Evolutionary conservation across 2,329 filamentous ascomycete genomes (phyloP), one percentile per base, ranked within the genome.

Genomic region (Fusarium concolor): DNA sequence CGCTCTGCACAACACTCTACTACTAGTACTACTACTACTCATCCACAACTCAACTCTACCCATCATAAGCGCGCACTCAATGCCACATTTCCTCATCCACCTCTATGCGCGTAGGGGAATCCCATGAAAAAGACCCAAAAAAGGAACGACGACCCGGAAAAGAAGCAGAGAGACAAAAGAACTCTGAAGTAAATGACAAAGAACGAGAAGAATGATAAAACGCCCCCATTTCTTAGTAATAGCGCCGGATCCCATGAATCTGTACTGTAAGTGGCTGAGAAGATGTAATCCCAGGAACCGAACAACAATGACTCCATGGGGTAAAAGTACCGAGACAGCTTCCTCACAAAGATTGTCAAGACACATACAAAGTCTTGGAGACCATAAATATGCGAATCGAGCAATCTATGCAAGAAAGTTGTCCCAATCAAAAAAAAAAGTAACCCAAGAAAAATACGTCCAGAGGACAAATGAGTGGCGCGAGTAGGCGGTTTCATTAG

Each of bases 161-260:
- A 33, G 45, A 49, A 53, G 18, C 52, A 57, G 47, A 62, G 47
- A 56, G 28, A 39, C 18, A 53, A n/a, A 56, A 46, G 10, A 51
- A 17, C 33, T 35, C 33, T 35, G 37, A 31, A 60, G 55, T 56
- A 47, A 67, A 61, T 60, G 45, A 62, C 52, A 58, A 61, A 53
- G 52, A 62, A 61, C 45, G 43, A 70, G 50, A 53, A 58, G 20
- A 56, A 53, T 52, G 28, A 66, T 50, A 44, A 71, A 73, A 59
- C 71, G 65, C 65, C 63, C 52, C 66, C 56, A 43, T 71, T 60
- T 71, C 62, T 76, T 75, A 59, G 43, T 43, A 72, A 47, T 67
- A 74, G 71, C 74, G 74, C 74, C 74, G 63, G 61, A 68, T 65
- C 67, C 70, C 65, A 74, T 74, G 62, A 71, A 63, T 65, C 38